A percentile compares a stretch with the other conserved stretches of the same genome.
Conservation (phyloP, 768 basidiomycete species). For the Brasilioporus rufonigricans region DNA sequence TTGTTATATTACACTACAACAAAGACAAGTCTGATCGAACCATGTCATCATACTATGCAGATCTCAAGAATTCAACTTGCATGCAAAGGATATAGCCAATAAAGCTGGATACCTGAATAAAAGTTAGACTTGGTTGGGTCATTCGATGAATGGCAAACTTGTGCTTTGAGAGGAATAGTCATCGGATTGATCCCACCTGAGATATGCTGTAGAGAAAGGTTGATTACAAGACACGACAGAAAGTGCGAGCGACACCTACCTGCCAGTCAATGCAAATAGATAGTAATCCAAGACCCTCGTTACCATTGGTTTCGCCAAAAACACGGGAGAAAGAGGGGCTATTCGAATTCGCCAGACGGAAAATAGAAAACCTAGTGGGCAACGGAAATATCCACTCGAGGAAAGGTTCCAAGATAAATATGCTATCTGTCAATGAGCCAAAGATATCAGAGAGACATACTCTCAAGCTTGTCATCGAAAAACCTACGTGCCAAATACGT, state of each 20-base stretch:
- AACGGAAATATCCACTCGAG: constrained; percentile 49
- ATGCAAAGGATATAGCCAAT: constrained; percentile 55
- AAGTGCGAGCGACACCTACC: constrained; percentile 26
- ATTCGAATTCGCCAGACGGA: constrained; percentile 53
- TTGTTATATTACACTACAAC: constrained; percentile 44
- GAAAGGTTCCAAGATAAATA: constrained; percentile 29
- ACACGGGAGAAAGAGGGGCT: constrained; percentile 37
- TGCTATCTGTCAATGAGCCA: constrained; percentile 27
- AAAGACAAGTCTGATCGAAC: constrained; percentile 34
- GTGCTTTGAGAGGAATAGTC: constrained; percentile 54
- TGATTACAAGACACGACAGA: neutral
- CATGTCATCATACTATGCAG: neutral
- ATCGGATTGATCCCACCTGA: constrained; percentile 42
- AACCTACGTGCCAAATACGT: constrained; percentile 29
- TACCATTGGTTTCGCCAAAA: constrained; percentile 65
- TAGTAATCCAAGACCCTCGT: constrained; percentile 64
- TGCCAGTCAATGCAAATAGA: constrained; percentile 61
- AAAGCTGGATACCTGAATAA: constrained; percentile 40
- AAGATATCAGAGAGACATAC: neutral
- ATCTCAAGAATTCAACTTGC: constrained; percentile 27
- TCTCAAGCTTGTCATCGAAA: constrained; percentile 4
- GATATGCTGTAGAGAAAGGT: constrained; percentile 20
- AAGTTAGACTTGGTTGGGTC: neutral
- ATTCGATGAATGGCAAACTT: constrained; percentile 22
- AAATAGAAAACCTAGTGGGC: constrained; percentile 58